Conservation (phyloP, 805 yeast species). For the Pichia gijzeniarum region DNA sequence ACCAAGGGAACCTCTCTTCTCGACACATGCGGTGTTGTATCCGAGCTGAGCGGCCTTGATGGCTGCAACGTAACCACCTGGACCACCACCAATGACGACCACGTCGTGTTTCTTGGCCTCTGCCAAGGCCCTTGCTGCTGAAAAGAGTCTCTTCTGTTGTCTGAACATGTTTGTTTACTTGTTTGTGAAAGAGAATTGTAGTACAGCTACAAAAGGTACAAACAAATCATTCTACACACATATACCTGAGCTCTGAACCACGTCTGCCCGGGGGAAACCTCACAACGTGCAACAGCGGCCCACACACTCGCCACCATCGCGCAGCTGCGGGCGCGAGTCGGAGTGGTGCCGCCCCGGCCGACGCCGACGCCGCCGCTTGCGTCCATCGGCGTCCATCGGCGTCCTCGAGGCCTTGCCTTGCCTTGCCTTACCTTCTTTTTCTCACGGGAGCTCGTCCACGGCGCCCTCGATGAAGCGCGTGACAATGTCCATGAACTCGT, state of each 20-base stretch:
- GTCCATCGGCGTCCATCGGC: too few relatives aligned
- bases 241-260: too few relatives aligned
- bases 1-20: conserved; percentile 92
- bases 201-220: too few relatives aligned
- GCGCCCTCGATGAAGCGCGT: conserved; percentile 13
- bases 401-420: too few relatives aligned
- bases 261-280: too few relatives aligned
- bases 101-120: conserved; percentile 64
- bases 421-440: too few relatives aligned
- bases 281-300: background rate
- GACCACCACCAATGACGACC: conserved; percentile 97
- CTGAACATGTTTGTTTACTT: conserved; percentile 24
- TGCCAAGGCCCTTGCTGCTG: conserved; percentile 26
- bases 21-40: conserved; percentile 90
- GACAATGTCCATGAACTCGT: conserved; percentile 59
- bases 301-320: background rate
- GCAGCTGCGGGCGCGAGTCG: conserved; percentile 6
- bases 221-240: too few relatives aligned
- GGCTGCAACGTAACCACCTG: conserved; percentile 99
- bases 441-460: background rate
- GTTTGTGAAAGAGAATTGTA: too few relatives aligned
- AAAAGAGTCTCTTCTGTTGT: conserved; percentile 3
- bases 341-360: background rate
- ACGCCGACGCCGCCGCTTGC: background rate
- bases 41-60: conserved; percentile 98